A percentile compares a stretch with the other conserved stretches of the same genome.
phyloP scores from a whole-genome alignment of 148 eudicot genomes.

The Polygonum aviculare region DNA sequence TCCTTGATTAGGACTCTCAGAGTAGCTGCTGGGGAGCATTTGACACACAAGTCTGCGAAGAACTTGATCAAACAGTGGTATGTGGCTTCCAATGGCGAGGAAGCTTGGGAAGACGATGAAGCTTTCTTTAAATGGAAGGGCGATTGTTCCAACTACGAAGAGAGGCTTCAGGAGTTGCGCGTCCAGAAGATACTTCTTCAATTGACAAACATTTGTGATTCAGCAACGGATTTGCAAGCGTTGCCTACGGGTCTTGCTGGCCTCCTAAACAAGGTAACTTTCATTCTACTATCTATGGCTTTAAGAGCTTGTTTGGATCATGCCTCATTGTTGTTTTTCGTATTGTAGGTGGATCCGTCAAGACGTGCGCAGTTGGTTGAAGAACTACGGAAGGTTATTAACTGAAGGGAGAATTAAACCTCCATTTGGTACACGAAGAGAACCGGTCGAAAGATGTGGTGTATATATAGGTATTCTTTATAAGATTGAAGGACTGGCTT shows the following conservation, averaged over 20 bases:
- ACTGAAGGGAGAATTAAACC: conserved; percentile 12
- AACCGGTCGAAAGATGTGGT: not conserved
- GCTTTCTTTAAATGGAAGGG: conserved; percentile 70
- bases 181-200: conserved; percentile 59
- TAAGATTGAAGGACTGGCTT: not conserved
- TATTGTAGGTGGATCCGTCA: conserved; percentile 57
- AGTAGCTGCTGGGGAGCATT: conserved; percentile 72
- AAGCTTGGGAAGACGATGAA: conserved; percentile 65
- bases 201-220: conserved; percentile 49
- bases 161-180: conserved; percentile 58
- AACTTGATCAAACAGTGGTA: conserved; percentile 80
- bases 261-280: conserved; percentile 64
- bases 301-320: too few species aligned
- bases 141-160: conserved; percentile 48
- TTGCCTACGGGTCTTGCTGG: conserved; percentile 79
- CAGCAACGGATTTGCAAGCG: conserved; percentile 58
- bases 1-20: conserved; percentile 49
- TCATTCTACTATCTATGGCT: not conserved
- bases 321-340: too few species aligned
- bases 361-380: conserved; percentile 42
- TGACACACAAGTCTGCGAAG: conserved; percentile 53
- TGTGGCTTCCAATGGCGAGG: conserved; percentile 33
- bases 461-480: conserved; percentile 7
- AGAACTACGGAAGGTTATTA: conserved; percentile 52
- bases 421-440: not conserved